Evolutionary conservation across 345 rosid species (phyloP).

Genomic region (Anacardium occidentale): DNA sequence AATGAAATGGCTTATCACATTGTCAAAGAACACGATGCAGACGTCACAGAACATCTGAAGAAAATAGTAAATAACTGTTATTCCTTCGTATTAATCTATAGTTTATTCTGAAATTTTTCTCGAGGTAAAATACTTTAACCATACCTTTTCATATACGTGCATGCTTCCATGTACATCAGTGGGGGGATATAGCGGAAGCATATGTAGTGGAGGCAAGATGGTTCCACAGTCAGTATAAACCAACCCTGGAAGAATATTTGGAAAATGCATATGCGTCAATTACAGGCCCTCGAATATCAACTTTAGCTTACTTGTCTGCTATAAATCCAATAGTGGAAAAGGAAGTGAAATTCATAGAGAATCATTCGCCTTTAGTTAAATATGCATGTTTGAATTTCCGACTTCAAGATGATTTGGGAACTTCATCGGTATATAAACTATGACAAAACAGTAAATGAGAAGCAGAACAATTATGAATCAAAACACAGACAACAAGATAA

Average conservation of each 20-base stretch:
- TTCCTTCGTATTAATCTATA: neutral
- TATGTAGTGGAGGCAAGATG: slow-evolving; percentile 30
- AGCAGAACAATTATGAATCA: no score
- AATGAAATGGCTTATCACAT: slow-evolving; percentile 23
- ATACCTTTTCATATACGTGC: no score
- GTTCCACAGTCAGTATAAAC: slow-evolving; percentile 1
- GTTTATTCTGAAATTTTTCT: neutral
- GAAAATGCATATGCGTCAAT: slow-evolving; percentile 19
- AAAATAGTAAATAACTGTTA: no score
- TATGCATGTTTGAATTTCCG: neutral
- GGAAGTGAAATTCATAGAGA: neutral
- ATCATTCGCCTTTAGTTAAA: neutral
- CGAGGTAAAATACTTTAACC: no score
- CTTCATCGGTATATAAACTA: no score
- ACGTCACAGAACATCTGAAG: no score
- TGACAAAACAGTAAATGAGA: no score
- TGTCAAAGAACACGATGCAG: slow-evolving; percentile 18
- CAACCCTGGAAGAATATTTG: slow-evolving; percentile 25
- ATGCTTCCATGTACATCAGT: neutral
- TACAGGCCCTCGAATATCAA: slow-evolving; percentile 11
- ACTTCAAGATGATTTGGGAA: no score
- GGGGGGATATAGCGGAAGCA: slow-evolving; percentile 19
- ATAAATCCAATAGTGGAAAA: neutral
- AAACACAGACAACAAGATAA: no score
- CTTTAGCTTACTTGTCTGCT: no score